A percentile compares a stretch with the other conserved stretches of the same genome.
Evolutionary conservation across 2,329 filamentous ascomycete species (phyloP).

Genomic region (Cercospora sesami): DNA sequence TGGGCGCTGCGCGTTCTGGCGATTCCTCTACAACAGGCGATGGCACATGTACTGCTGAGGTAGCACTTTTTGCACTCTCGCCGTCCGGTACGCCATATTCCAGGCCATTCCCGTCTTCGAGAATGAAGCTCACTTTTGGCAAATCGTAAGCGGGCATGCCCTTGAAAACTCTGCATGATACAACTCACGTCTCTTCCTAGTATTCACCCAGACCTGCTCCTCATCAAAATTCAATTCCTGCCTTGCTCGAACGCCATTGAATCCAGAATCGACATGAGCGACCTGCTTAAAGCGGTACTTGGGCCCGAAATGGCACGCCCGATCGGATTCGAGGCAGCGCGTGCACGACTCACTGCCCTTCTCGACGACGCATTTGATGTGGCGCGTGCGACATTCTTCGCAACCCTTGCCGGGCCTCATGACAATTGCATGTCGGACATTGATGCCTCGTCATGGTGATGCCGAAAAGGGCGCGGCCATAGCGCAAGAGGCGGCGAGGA

Average conservation of each 20-base stretch:
- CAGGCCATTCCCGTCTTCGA: constrained; percentile 27
- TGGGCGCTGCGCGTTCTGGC: constrained; percentile 13
- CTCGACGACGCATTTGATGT: constrained; percentile 29
- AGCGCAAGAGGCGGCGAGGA: neutral
- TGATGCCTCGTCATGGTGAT: constrained; percentile 1
- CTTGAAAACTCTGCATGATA: neutral
- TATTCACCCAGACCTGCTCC: constrained; percentile 29
- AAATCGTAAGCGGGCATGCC: neutral
- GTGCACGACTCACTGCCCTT: constrained; percentile 22
- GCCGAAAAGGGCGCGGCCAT: neutral
- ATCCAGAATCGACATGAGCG: constrained; percentile 24
- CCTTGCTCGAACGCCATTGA: constrained; percentile 10
- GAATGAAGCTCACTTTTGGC: constrained; percentile 23
- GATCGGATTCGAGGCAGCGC: constrained; percentile 25
- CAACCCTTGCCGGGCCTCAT: constrained; percentile 32
- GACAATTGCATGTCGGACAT: constrained; percentile 16
- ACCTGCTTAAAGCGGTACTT: constrained; percentile 29
- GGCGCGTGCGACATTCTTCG: constrained; percentile 27
- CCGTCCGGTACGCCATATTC: constrained; percentile 28
- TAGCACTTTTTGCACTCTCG: constrained; percentile 10
- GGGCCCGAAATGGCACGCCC: constrained; percentile 27
- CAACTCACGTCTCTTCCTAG: constrained; percentile 21
- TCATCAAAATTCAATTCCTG: constrained; percentile 21
- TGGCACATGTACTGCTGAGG: neutral
- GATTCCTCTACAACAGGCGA: constrained; percentile 6